These are phyloP conservation scores for Rhododendron ferrugineum DNA, from an alignment of 148 eudicot genomes.

Conservation along the genomic window DNA sequence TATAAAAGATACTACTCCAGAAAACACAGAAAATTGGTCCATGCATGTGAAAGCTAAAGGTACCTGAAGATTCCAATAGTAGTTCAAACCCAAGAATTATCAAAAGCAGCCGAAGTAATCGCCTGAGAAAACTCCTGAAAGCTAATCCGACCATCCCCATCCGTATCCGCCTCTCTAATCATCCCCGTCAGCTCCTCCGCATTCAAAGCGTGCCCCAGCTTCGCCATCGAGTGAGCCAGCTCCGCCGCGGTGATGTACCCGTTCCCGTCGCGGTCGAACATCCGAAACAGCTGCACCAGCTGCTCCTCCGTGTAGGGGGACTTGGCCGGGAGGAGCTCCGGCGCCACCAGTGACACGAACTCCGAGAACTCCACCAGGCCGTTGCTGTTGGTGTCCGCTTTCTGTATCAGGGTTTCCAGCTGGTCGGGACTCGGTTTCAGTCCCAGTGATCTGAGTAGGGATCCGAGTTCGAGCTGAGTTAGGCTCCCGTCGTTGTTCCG, in stretches of 20 bases:
- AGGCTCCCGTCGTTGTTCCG: slow-evolving; percentile 68
- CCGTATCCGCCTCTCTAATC: slow-evolving; percentile 65
- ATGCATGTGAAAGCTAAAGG: background rate
- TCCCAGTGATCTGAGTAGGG: slow-evolving; percentile 54
- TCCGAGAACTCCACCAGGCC: slow-evolving; percentile 65
- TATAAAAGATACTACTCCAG: too few relatives aligned
- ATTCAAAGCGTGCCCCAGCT: slow-evolving; percentile 63
- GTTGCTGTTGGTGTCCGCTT: slow-evolving; percentile 58
- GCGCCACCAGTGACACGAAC: slow-evolving; percentile 57
- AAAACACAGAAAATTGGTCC: too few relatives aligned
- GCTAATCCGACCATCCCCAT: slow-evolving; percentile 67
- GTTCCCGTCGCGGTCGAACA: slow-evolving; percentile 67
- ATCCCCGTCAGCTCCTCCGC: slow-evolving; percentile 69
- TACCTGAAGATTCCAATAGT: background rate
- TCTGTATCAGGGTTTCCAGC: slow-evolving; percentile 46
- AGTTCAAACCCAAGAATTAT: slow-evolving; percentile 48
- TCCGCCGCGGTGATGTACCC: slow-evolving; percentile 67
- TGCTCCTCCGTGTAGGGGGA: slow-evolving; percentile 69
- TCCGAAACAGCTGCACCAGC: slow-evolving; percentile 44
- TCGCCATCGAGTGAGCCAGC: slow-evolving; percentile 71
- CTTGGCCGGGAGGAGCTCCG: slow-evolving; percentile 52
- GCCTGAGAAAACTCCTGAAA: slow-evolving; percentile 67
- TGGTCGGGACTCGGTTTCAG: slow-evolving; percentile 55
- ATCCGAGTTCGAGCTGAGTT: slow-evolving; percentile 64
- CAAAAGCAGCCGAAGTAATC: slow-evolving; percentile 56